Conservation (phyloP, 192 early-diverging fungal species). For the Mortierella antarctica region DNA sequence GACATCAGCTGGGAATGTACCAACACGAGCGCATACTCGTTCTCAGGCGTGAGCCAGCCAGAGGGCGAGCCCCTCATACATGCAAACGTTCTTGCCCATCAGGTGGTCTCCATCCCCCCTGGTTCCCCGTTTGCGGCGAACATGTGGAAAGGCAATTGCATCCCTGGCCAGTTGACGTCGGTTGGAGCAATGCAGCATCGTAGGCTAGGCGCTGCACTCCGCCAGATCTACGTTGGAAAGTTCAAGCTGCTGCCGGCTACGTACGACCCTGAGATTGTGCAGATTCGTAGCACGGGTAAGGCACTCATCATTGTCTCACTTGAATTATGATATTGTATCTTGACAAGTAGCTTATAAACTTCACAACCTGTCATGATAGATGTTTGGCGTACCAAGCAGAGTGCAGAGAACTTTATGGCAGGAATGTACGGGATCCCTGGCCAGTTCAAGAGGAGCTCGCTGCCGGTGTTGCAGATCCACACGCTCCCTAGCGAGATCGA, state of each 20-base stretch:
- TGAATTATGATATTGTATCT: background rate
- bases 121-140: conserved; percentile 24
- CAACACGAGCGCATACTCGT: conserved; percentile 31
- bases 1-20: conserved; percentile 35
- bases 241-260: conserved; percentile 16
- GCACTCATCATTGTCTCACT: background rate
- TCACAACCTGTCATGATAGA: conserved; percentile 9
- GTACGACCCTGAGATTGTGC: conserved; percentile 18
- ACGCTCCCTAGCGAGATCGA: conserved; percentile 38
- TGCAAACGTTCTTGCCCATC: conserved; percentile 34
- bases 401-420: conserved; percentile 50
- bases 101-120: conserved; percentile 31
- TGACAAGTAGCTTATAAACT: background rate
- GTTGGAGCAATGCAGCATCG: conserved; percentile 49
- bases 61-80: conserved; percentile 31
- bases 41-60: conserved; percentile 14
- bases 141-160: conserved; percentile 48
- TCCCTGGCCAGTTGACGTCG: conserved; percentile 42
- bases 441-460: background rate
- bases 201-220: conserved; percentile 44
- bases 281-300: conserved; percentile 50
- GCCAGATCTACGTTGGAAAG: conserved; percentile 37
- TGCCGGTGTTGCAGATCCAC: conserved; percentile 36
- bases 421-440: conserved; percentile 29
- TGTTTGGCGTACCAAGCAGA: conserved; percentile 47